Percentiles rank a stretch among this genome's conserved stretches.
phyloP scores from a whole-genome alignment of 225 moss, liverwort and hornwort species.

The Antitrichia curtipendula region DNA sequence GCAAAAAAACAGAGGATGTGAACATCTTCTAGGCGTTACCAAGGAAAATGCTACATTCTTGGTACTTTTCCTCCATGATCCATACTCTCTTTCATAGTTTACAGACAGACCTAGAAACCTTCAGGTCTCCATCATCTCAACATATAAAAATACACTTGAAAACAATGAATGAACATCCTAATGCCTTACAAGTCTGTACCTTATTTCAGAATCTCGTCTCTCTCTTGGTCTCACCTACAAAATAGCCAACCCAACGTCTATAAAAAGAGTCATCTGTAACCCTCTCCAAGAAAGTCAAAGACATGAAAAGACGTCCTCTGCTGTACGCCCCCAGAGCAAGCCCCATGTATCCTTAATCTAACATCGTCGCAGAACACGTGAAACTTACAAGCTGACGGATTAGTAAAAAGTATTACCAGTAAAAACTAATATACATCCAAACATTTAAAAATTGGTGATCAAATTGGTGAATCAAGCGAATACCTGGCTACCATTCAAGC shows the following conservation, averaged over 20 bases:
- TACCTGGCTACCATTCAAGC: constrained; percentile 94
- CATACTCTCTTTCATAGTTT: background rate
- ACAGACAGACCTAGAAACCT: background rate
- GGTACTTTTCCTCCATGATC: background rate
- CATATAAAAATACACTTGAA: background rate
- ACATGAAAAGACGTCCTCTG: background rate
- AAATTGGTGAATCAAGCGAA: background rate
- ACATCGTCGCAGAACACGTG: background rate
- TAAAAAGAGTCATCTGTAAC: background rate
- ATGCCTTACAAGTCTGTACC: constrained; percentile 29
- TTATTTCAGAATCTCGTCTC: constrained; percentile 94
- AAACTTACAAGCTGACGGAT: background rate
- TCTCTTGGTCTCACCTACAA: constrained; percentile 86
- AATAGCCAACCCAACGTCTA: background rate
- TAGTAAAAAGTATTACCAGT: background rate
- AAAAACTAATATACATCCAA: background rate
- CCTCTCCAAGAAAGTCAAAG: background rate
- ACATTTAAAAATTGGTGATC: background rate
- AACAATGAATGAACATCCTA: background rate
- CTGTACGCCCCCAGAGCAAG: background rate
- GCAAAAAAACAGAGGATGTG: background rate
- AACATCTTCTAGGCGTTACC: background rate
- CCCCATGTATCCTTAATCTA: background rate
- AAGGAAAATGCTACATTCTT: background rate
- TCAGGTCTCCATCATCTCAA: background rate